phyloP scores from a whole-genome alignment of 176 grass and related monocot genomes.

The Thinopyrum elongatum region DNA sequence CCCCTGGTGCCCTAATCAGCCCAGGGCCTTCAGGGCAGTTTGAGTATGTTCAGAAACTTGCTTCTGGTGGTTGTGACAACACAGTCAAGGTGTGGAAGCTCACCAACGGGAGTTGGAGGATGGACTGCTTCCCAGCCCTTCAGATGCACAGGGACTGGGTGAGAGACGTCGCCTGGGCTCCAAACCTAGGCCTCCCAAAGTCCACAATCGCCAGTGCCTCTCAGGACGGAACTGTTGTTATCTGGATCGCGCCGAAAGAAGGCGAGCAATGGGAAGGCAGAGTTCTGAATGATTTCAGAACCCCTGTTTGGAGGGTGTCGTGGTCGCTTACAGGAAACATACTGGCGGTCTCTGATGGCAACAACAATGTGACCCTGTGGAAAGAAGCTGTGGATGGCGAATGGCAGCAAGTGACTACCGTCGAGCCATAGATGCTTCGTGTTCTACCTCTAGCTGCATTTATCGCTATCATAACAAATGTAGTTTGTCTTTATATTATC shows the following conservation, averaged over 20 bases:
- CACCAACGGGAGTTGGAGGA: conserved; percentile 66
- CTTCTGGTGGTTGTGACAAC: conserved; percentile 71
- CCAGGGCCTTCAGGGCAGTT: conserved; percentile 48
- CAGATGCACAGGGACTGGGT: conserved; percentile 77
- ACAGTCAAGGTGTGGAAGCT: conserved; percentile 88
- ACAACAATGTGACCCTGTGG: conserved; percentile 72
- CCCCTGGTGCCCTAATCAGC: conserved; percentile 51
- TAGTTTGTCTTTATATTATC: conserved; percentile 2
- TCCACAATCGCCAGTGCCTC: conserved; percentile 74
- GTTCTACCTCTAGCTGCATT: neutral
- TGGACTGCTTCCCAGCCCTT: conserved; percentile 73
- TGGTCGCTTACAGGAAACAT: conserved; percentile 78
- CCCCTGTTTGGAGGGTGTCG: conserved; percentile 68
- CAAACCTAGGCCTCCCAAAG: conserved; percentile 75
- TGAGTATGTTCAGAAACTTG: conserved; percentile 72
- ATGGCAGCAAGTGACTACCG: conserved; percentile 77
- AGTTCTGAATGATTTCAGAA: conserved; percentile 65
- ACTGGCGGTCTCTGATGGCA: conserved; percentile 65
- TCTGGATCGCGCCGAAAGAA: conserved; percentile 69
- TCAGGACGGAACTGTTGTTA: conserved; percentile 77
- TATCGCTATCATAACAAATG: neutral
- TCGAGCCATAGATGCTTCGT: conserved; percentile 44
- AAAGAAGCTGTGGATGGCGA: conserved; percentile 67
- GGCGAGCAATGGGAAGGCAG: conserved; percentile 70
- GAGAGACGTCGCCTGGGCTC: conserved; percentile 64